Conservation (phyloP, 306 rosid species). For the Cicer pinnatifidum region DNA sequence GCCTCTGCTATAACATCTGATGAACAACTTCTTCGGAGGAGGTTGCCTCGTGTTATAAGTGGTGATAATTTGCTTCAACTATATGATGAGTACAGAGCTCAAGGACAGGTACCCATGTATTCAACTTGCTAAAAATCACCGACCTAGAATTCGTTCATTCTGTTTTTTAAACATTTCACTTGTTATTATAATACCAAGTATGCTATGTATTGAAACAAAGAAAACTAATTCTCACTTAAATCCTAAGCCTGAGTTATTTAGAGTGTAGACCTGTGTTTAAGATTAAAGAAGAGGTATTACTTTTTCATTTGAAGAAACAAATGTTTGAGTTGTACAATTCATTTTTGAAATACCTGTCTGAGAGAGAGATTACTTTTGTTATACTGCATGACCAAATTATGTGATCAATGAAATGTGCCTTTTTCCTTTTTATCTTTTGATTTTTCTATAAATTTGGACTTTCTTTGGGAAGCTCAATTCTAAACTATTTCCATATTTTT, state of each 20-base stretch:
- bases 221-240: conserved; percentile 27
- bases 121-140: conserved; percentile 37
- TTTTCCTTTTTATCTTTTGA: conserved; percentile 25
- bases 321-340: conserved; percentile 16
- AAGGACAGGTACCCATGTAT: conserved; percentile 82
- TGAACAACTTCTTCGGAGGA: conserved; percentile 93
- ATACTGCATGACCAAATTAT: conserved; percentile 25
- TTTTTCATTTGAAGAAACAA: conserved; percentile 23
- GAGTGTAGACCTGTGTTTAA: background rate
- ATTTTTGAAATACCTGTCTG: background rate
- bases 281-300: conserved; percentile 6
- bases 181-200: background rate
- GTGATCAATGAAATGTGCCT: conserved; percentile 19
- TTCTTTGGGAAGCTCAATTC: conserved; percentile 41
- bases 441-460: conserved; percentile 17
- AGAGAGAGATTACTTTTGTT: background rate
- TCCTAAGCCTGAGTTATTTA: conserved; percentile 21
- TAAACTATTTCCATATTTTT: conserved; percentile 42
- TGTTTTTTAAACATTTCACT: conserved; percentile 36
- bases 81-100: conserved; percentile 84
- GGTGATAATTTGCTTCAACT: conserved; percentile 92
- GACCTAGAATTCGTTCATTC: conserved; percentile 27
- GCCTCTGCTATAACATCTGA: conserved; percentile 95
- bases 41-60: conserved; percentile 88
- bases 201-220: conserved; percentile 11